Percentiles rank a stretch among this genome's conserved stretches.
phyloP scores from a whole-genome alignment of 352 stramenopile genomes.

The Globisporangium radiosum region DNA sequence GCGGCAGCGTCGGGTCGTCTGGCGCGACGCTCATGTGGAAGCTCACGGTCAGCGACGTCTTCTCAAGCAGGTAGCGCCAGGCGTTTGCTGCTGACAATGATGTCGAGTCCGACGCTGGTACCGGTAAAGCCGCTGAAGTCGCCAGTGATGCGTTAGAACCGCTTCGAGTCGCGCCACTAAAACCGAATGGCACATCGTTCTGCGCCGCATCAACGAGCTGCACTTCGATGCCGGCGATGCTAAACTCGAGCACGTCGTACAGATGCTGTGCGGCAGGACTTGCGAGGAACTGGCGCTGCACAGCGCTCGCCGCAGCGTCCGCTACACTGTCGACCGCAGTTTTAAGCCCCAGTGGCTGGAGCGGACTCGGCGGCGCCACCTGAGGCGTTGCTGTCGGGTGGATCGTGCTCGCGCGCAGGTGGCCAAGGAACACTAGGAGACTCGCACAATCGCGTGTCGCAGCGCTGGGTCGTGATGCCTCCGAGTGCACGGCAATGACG shows the following conservation, averaged over 20 bases:
- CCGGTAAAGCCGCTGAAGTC: neutral
- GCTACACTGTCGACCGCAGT: neutral
- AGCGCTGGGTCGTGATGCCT: conserved; percentile 10
- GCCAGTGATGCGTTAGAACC: conserved; percentile 11
- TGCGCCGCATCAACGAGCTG: conserved; percentile 32
- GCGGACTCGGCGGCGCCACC: conserved; percentile 8
- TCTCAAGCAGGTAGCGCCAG: conserved; percentile 64
- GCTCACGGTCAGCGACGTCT: conserved; percentile 62
- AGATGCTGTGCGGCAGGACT: conserved; percentile 32
- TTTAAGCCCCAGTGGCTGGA: neutral
- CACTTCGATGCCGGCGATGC: conserved; percentile 72
- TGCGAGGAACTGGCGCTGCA: conserved; percentile 10
- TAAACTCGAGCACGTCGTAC: conserved; percentile 78
- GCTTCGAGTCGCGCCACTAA: neutral
- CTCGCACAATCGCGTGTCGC: conserved; percentile 14
- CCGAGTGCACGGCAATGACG: conserved; percentile 42
- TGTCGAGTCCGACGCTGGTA: neutral
- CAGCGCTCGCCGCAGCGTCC: neutral
- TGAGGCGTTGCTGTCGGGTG: conserved; percentile 20
- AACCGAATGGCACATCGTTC: neutral
- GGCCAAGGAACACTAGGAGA: conserved; percentile 68
- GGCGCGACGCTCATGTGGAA: conserved; percentile 76
- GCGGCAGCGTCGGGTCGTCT: conserved; percentile 68
- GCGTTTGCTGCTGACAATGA: conserved; percentile 7
- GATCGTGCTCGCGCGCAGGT: conserved; percentile 62